Base-by-base conservation (phyloP, 805 yeast genomes). In the Naumovozyma baii region DNA sequence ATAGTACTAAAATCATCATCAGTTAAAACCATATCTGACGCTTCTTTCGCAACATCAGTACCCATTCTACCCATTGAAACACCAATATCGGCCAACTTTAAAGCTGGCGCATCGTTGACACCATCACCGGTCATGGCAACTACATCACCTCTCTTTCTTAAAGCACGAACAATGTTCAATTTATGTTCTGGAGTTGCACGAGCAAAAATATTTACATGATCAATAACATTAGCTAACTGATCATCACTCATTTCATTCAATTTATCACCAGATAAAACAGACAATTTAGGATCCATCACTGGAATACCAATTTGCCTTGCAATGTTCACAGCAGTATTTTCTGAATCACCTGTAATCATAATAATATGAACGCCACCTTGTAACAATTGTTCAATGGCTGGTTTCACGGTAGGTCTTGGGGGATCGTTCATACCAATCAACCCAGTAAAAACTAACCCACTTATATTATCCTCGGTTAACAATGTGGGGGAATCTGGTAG, bases 61-160 rank as follows among this genome's bases (percentile, higher is more conserved):
- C 98, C 98, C 67, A 83, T 80, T 50, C 76, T 76, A 44, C 87
- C 92, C 92, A 88, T 87, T 12, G 95, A 80, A 50, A 90, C 85
- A 54, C 97, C 97, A 51, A 88, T 88, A 64, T 88, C 96, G 2
- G 97, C 96, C 50, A 88, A 70, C 59, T 90, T 88, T 51, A 90
- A 71, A 4, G 97, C 96, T n/a, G 97, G 97, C 0, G 97, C 97
- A 68, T 88, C 97, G 61, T 88, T 88, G 12, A 90, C 96, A 64
- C 97, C 97, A 64, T 88, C 97, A 51, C 98, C 98, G n/a, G 97
- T 88, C 96, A 90, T 88, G 18, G 96, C 98, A 38, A 90, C 97
- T 46, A 90, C 79, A 60, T 90, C 95, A 38, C 96, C 96, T 57
- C 94, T 74, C 59, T 76, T 74, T 60, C 88, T 94, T 47, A 88